Evolutionary conservation across 2,329 filamentous ascomycete species (phyloP).

Genomic region (Pseudogymnoascus sp.): DNA sequence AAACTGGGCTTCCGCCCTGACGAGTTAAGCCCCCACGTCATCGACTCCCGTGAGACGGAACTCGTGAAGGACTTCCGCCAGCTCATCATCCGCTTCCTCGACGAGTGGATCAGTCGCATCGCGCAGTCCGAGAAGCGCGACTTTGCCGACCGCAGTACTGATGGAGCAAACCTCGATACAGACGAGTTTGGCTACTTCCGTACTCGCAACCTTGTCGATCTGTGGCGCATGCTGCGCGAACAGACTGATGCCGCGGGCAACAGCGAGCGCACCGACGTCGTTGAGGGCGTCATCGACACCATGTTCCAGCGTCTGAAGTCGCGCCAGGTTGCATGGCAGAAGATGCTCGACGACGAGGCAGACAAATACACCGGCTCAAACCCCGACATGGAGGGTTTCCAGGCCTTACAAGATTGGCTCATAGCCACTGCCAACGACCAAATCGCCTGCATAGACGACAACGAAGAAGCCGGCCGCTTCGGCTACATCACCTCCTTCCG

Average conservation of each 20-base stretch:
- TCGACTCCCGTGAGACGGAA: conserved; percentile 84
- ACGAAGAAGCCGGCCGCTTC: conserved; percentile 63
- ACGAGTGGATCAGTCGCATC: conserved; percentile 97
- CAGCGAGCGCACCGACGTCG: conserved; percentile 79
- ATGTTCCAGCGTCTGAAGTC: conserved; percentile 84
- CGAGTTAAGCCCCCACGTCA: conserved; percentile 74
- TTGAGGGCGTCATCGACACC: conserved; percentile 89
- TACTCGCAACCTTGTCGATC: conserved; percentile 82
- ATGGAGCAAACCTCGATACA: conserved; percentile 68
- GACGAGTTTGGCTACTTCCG: conserved; percentile 88
- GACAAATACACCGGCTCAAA: conserved; percentile 57
- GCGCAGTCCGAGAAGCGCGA: conserved; percentile 72
- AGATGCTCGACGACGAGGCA: conserved; percentile 79
- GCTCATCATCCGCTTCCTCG: conserved; percentile 89
- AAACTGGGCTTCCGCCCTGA: conserved; percentile 74
- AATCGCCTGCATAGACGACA: conserved; percentile 95
- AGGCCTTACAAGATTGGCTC: conserved; percentile 89
- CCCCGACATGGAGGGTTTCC: conserved; percentile 57
- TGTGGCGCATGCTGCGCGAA: conserved; percentile 96
- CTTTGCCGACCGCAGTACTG: conserved; percentile 68
- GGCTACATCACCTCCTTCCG: conserved; percentile 84
- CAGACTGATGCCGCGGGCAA: conserved; percentile 79
- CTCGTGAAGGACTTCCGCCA: conserved; percentile 88
- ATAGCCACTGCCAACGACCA: conserved; percentile 97
- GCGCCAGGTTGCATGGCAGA: conserved; percentile 79